Evolutionary conservation across 805 yeast genomes (phyloP), one percentile per base, ranked within the genome.

Genomic region (Debaryomyces castellii): DNA sequence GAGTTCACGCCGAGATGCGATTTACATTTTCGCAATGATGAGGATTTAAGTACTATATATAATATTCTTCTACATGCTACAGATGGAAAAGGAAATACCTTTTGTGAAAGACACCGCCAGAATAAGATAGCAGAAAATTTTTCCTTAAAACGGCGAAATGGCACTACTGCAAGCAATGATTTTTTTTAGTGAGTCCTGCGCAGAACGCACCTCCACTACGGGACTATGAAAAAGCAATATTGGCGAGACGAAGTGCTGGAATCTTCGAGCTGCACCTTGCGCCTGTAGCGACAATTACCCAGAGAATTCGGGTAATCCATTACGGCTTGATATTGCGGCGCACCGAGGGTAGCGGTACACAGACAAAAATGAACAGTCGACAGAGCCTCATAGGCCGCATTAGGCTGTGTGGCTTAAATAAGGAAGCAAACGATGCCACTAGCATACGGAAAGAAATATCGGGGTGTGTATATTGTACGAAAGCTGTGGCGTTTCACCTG

Each of bases 91-190:
- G 34, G 18, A 30, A 30, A 14, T 4, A 14, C 20, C 28, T 14
- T 30, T 30, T 30, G 34, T 30, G 34, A 30, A 30, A 30, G 34
- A 30, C 17, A 30, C 34, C 34, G 7, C 34, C 34, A 30, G 34
- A 30, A 14, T 30, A 30, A 30, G 34, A 30, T 30, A 30, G 5
- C 34, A 7, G 18, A 30, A 30, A 30, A 30, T 30, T 30, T 30
- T 30, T 17, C 34, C 34, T 30, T 11, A 30, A 30, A 30, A 30
- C 34, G 34, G 34, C 34, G 34, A 30, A 30, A 30, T 14, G 34
- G 34, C 34, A 30, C 18, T 12, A 28, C 33, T 28, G 33, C 33
- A 12, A 28, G 12, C 12, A 28, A n/a, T n/a, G n/a, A n/a, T n/a
- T n/a, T 28, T 28, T 28, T 28, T 28, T 28, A 28, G 33, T 28